Base-by-base conservation (phyloP, 345 rosid genomes). In the Pistacia atlantica region DNA sequence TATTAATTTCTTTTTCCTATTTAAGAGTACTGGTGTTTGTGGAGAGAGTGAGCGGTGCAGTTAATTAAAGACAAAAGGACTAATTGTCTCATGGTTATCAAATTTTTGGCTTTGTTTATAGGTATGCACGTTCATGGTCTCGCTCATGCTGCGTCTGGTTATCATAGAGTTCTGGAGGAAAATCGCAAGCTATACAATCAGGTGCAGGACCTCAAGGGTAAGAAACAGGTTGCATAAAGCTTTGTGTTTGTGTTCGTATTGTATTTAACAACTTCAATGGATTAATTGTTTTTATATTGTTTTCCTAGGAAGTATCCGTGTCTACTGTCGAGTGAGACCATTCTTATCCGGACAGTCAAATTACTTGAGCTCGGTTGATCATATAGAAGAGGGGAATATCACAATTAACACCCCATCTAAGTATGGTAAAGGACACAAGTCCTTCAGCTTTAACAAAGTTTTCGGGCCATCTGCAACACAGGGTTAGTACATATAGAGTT, bases 191-290 rank as follows among this genome's bases (percentile, higher is more conserved):
- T 96, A 20, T 96, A 96, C 83, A 96, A 93, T 82, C 95, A 90
- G 77, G 98, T 96, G 76, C 98, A 93, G 80, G 99, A 96, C 75
- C 99, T 96, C 69, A 96, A 92, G 83, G 99, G 99, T 90, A 77
- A 71, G 80, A 37, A 78, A 51, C 69, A 51, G 67, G 55, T 60
- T 64, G 54, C 51, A 28, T 13, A 58, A 70, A 78, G 55, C 71
- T 18, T 76, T 54, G 42, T 68, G 28, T 42, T 45, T 45, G 61
- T 78, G 55, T 52, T 33, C 74, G 12, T 68, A 25, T 64, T 69
- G 54, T 45, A 42, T 56, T 46, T n/a, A 16, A 51, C 10, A 42
- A 55, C 67, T 76, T 67, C n/a, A 67, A 37, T 66, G 58, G 45
- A 59, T 74, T 73, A 38, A 72, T 48, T 8, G 33, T 16, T 72